A percentile compares a stretch with the other conserved stretches of the same genome.
Evolutionary conservation across 768 basidiomycete genomes (phyloP).

Genomic region (Leccinum imitatum): DNA sequence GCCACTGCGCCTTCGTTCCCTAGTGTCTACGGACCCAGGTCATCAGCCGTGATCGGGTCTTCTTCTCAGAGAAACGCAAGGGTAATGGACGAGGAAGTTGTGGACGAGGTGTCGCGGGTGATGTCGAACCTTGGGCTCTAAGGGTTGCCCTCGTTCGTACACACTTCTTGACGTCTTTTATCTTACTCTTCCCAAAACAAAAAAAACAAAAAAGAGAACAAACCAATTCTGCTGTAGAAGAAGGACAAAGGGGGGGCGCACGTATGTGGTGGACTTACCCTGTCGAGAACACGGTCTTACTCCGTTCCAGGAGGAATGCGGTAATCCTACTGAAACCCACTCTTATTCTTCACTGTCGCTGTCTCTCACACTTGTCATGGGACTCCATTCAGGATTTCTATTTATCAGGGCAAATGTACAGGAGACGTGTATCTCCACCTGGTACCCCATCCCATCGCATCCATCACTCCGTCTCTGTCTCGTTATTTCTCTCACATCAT

Average conservation of each 20-base stretch:
- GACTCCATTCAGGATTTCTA: constrained; percentile 34
- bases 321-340: constrained; percentile 20
- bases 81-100: constrained; percentile 51
- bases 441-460: constrained; percentile 29
- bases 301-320: constrained; percentile 20
- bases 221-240: constrained; percentile 9
- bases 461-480: constrained; percentile 18
- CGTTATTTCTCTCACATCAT: constrained; percentile 28
- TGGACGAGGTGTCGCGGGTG: constrained; percentile 73
- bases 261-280: constrained; percentile 18
- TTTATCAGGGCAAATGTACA: constrained; percentile 35
- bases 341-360: constrained; percentile 15
- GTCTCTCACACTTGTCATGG: constrained; percentile 26
- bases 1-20: constrained; percentile 80
- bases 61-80: constrained; percentile 42
- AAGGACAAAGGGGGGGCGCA: constrained; percentile 1
- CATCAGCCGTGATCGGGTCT: constrained; percentile 45
- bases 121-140: constrained; percentile 74
- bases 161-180: constrained; percentile 6
- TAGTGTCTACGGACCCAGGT: constrained; percentile 75
- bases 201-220: constrained; percentile 4
- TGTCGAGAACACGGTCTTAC: constrained; percentile 23
- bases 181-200: constrained; percentile 12
- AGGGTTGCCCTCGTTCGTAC: constrained; percentile 17
- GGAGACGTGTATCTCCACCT: constrained; percentile 24